Percentiles rank a stretch among this genome's conserved stretches.
These are phyloP conservation scores for Suillus spraguei DNA, from an alignment of 768 basidiomycete genomes.

Conservation along the genomic window DNA sequence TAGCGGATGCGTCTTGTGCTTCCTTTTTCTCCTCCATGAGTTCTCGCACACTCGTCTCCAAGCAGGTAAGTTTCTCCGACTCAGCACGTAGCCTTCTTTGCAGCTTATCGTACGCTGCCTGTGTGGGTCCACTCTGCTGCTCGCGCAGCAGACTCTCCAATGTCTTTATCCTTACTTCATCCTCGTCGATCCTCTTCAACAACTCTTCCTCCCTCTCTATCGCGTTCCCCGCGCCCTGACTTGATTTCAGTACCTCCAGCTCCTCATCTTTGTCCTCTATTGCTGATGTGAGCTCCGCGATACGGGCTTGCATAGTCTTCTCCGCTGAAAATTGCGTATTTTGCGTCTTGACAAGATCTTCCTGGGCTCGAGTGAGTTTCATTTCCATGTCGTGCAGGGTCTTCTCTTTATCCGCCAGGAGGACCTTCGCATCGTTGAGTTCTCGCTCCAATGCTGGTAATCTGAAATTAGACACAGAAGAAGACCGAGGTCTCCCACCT, in stretches of 20 bases:
- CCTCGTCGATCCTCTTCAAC: conserved; percentile 69
- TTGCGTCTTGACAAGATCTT: conserved; percentile 50
- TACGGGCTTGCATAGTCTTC: conserved; percentile 44
- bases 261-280: conserved; percentile 66
- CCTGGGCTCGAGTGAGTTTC: conserved; percentile 52
- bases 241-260: conserved; percentile 43
- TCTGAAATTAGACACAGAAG: conserved; percentile 56
- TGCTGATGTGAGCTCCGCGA: conserved; percentile 43
- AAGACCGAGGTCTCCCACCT: conserved; percentile 53
- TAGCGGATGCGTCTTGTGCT: conserved; percentile 46
- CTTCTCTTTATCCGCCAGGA: conserved; percentile 45
- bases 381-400: conserved; percentile 45
- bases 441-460: conserved; percentile 59
- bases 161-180: conserved; percentile 64
- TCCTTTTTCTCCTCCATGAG: conserved; percentile 60
- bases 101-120: conserved; percentile 43
- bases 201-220: conserved; percentile 61
- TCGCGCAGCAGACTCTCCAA: conserved; percentile 53
- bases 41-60: conserved; percentile 46
- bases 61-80: conserved; percentile 38
- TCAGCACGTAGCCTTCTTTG: conserved; percentile 45
- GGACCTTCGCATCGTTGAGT: conserved; percentile 46
- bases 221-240: conserved; percentile 38
- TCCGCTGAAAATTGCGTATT: conserved; percentile 64
- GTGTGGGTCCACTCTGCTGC: conserved; percentile 34